Base-by-base conservation (phyloP, 2,329 filamentous ascomycete genomes). In the Aureobasidium vineae region DNA sequence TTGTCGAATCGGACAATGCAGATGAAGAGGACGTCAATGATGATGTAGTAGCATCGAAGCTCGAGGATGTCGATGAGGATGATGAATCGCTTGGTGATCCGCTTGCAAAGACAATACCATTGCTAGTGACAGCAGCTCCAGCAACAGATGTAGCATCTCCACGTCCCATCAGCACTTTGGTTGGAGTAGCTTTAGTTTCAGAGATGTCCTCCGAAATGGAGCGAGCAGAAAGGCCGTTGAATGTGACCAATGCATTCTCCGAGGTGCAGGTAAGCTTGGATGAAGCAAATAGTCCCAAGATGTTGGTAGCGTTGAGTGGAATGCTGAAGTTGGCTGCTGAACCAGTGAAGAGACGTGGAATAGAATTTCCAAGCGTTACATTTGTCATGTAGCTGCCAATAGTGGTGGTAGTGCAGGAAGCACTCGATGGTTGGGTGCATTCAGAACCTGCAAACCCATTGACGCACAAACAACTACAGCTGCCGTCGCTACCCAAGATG, bases 241-340 rank as follows among this genome's bases (percentile, higher is more conserved):
- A 96, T 0, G 90, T 92, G 19, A 98, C 89, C 4, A 99, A 83
- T 0, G 92, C 89, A 72, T 98, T 98, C 75, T 97, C 90, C 0
- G 88, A 86, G 10, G 86, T 86, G 77, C 95, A 99, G 65, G 90
- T 92, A 19, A 97, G 81, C 70, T 89, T 89, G 38, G 85, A 85
- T 6, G 83, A 79, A 72, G 90, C 94, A 76, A 98, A 91, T 56
- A 92, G 85, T 1, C 88, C 86, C 65, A 97, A 79, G 61, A 98
- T 85, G 8, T 83, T 83, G 0, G 85, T 85, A 4, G 85, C 83
- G 52, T 90, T 86, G 0, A 99, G 84, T 0, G 90, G 85, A 53
- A 99, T 85, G 3, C 87, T 88, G 77, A 91, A 98, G 71, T 91
- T 90, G 26, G 78, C 74, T 67, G 86, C 78, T 0, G 90, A 86